These are phyloP conservation scores for Paramecium biaurelia DNA, from an alignment of 73 alveolate species.

Conservation along the genomic window DNA sequence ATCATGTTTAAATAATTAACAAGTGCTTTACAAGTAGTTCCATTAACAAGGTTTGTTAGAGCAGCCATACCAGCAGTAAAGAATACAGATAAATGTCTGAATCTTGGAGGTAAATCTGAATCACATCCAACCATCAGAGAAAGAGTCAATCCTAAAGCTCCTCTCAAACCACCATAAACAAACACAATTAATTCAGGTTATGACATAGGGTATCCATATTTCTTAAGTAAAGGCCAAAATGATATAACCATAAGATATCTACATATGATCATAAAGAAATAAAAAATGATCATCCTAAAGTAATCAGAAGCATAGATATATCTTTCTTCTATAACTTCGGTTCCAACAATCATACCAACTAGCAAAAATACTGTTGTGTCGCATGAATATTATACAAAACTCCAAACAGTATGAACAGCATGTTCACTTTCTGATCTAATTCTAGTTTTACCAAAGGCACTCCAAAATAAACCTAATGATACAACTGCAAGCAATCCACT, in stretches of 20 bases:
- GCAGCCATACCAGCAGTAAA: slow-evolving; percentile 76
- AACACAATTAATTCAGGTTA: slow-evolving; percentile 60
- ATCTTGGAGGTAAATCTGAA: slow-evolving; percentile 58
- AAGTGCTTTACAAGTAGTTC: slow-evolving; percentile 65
- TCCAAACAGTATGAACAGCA: slow-evolving; percentile 71
- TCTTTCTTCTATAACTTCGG: slow-evolving; percentile 57
- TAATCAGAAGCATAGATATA: slow-evolving; percentile 66
- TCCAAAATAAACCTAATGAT: slow-evolving; percentile 72
- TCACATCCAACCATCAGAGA: slow-evolving; percentile 68
- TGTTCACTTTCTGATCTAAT: slow-evolving; percentile 67
- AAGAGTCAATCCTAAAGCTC: slow-evolving; percentile 74
- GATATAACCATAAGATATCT: slow-evolving; percentile 61
- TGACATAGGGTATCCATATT: slow-evolving; percentile 68
- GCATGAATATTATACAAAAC: slow-evolving; percentile 61
- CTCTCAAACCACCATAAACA: slow-evolving; percentile 73
- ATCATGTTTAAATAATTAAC: slow-evolving; percentile 59
- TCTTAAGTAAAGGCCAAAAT: slow-evolving; percentile 58
- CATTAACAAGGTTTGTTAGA: slow-evolving; percentile 69
- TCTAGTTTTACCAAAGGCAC: slow-evolving; percentile 67
- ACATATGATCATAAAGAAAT: slow-evolving; percentile 64
- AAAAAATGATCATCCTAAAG: slow-evolving; percentile 64
- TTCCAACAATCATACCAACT: slow-evolving; percentile 71
- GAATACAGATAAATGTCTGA: slow-evolving; percentile 63
- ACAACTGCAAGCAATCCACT: slow-evolving; percentile 72
- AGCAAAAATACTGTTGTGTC: slow-evolving; percentile 70